Evolutionary conservation across 371 early-diverging fungal species (phyloP), one percentile per base, ranked within the genome.

Genomic region (Mucor mucedo): DNA sequence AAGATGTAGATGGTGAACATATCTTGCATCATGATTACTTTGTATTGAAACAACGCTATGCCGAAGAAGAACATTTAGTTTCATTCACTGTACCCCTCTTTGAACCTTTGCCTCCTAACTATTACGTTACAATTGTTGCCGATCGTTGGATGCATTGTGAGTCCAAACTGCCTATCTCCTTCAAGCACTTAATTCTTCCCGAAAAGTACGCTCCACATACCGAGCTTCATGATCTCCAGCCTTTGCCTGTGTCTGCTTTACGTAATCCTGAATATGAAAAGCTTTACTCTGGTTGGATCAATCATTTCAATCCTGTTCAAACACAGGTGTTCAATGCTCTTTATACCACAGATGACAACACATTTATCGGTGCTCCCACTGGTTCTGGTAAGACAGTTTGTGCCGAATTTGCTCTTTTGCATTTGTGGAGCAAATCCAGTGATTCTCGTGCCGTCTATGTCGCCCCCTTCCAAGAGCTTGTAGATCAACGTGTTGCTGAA

Each of bases 321-420:
- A 97, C 99, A 0, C 95, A 95, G 73, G 91, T 93, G 2, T 98
- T 97, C 83, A 87, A 97, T 68, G 75, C 95, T 2, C 80, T 98
- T 40, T 99, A 97, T 78, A 86, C 87, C 8, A 84, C 89, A 7
- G 94, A 97, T 64, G 94, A 95, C 38, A 99, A 96, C 69, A 87
- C 91, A 4, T 91, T 99, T 55, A 81, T 99, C 52, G 97, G 95
- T 49, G 98, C 99, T 2, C 95, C 99, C 21, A 91, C 98, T 13
- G 99, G 99, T 16, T 86, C 91, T 47, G 99, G 99, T 47, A 99
- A 99, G 84, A 98, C 99, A 3, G 87, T 97, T 27, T 91, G 94
- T 58, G 99, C 97, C 32, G 98, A 98, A 77, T 91, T 98, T 77
- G 98, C 98, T 4, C 76, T 99, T 66, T 72, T 96, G 65, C 89